Evolutionary conservation across 768 basidiomycete genomes (phyloP).

Genomic region (Auricularia heimuer): DNA sequence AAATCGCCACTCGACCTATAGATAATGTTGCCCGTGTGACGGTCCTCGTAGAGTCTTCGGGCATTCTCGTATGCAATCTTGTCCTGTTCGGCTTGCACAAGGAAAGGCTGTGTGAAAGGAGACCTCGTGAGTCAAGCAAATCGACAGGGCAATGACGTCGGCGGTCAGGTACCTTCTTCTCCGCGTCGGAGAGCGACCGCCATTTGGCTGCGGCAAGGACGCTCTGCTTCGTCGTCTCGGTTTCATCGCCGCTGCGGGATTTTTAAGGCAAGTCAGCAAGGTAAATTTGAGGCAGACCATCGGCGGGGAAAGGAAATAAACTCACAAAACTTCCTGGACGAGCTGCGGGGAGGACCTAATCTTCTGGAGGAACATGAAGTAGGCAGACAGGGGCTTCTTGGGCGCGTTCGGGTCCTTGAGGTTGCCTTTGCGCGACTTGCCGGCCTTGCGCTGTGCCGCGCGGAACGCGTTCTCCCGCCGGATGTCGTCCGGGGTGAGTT

Average conservation of each 20-base stretch:
- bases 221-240: constrained; percentile 91
- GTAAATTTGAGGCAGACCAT: neutral
- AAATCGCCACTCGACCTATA: constrained; percentile 17
- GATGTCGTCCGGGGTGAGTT: constrained; percentile 82
- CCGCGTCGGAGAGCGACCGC: constrained; percentile 87
- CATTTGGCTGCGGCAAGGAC: constrained; percentile 88
- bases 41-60: constrained; percentile 74
- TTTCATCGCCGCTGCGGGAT: constrained; percentile 51
- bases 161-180: constrained; percentile 62
- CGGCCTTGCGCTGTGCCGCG: constrained; percentile 85
- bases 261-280: neutral
- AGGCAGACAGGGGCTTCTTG: constrained; percentile 89
- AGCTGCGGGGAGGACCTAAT: constrained; percentile 71
- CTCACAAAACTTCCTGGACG: constrained; percentile 60
- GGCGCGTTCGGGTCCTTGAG: constrained; percentile 96
- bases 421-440: constrained; percentile 86
- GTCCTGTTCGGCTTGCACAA: constrained; percentile 89
- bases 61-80: constrained; percentile 89
- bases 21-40: constrained; percentile 54
- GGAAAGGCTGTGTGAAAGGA: constrained; percentile 56
- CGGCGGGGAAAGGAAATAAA: neutral
- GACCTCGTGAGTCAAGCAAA: constrained; percentile 3
- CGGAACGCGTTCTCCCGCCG: constrained; percentile 88
- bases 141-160: neutral
- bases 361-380: constrained; percentile 89